Base-by-base conservation (phyloP, 371 early-diverging fungal species). In the Mortierella sp. region DNA sequence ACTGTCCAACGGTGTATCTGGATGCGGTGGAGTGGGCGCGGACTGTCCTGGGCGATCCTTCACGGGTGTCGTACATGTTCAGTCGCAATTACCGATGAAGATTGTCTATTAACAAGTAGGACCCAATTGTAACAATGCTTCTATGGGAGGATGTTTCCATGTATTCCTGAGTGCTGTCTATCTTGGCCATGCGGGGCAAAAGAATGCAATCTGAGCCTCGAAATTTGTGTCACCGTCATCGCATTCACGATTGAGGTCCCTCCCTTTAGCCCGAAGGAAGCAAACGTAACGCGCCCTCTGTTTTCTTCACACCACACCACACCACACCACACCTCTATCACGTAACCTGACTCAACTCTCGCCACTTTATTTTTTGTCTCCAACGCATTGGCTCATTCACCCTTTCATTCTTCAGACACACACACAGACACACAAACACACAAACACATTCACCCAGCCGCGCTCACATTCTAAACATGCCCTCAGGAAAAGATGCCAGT, bases 21-120 rank as follows among this genome's bases (percentile, higher is more conserved):
- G 85, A 85, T 75, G 85, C 85, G 0, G 81, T 81, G 12, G 85
- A 85, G 49, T 72, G 79, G 2, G 85, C 85, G 21, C 60, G 85
- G n/a, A 5, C 35, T 3, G 21, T 79, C 2, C 46, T 85, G 18
- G 85, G 82, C 12, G 79, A 84, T 51, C n/a, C 48, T 1, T 51
- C 76, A 29, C 79, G 85, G 1, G 75, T 85, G 18, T 76, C 70
- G n/a, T 78, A 73, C 27, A 3, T 58, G 5, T 84, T 80, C 58
- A 56, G 71, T 48, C 74, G 80, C 27, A 71, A 73, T 1, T 65
- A 72, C 27, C 83, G 78, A n/a, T 78, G 65, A 65, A 24, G 5
- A 14, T 27, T 32, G 0, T 32, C 65, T 16, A 0, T 12, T 5
- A 63, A 0, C 12, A 35, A 16, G 16, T 63, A 35, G 35, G 6